Base-by-base conservation (phyloP, 2,329 filamentous ascomycete genomes). In the Calonectria pteridis region DNA sequence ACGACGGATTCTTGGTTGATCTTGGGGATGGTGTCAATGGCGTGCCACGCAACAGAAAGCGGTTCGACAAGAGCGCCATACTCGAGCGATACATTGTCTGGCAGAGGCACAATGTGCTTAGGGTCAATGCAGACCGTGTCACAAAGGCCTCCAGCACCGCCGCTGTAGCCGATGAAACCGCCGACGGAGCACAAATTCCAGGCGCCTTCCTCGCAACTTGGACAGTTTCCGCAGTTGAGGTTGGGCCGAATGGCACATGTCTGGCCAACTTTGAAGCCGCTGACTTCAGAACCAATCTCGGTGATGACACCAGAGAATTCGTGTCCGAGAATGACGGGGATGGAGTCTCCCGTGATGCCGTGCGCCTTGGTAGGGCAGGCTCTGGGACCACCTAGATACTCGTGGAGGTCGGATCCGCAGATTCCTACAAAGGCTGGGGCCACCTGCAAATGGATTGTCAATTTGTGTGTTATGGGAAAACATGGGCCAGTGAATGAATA, bases 391-490 rank as follows among this genome's bases (percentile, higher is more conserved):
- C 55, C 55, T 1, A 59, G 55, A 26, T 59, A 59, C 18, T 58
- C 59, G 18, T 71, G 67, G 16, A 69, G 55, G 23, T 69, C 51
- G 16, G 29, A 28, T 72, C 82, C 75, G 62, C 33, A 16, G 66
- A 64, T 29, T 53, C 68, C 1, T 35, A 86, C 20, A 85, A 86
- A 58, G 20, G 46, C 51, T n/a, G 67, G 67, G 6, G 67, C 67
- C 18, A 67, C 29, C 64, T 72, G 3, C 0, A 10, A 4, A 31
- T 10, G 6, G 6, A 13, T 11, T 43, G 16, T 69, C 18, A 69
- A 23, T 20, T 20, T 13, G 0, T 86, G 87, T 88, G 10, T 82
- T 88, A 26, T 86, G 86, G 16, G n/a, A n/a, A 89, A 87, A 67
- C 75, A 79, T 1, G 86, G 85, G 89, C 40, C 10, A 6, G 64